A percentile compares a stretch with the other conserved stretches of the same genome.
Conservation (phyloP, 306 rosid species). For the Senna siamea region DNA sequence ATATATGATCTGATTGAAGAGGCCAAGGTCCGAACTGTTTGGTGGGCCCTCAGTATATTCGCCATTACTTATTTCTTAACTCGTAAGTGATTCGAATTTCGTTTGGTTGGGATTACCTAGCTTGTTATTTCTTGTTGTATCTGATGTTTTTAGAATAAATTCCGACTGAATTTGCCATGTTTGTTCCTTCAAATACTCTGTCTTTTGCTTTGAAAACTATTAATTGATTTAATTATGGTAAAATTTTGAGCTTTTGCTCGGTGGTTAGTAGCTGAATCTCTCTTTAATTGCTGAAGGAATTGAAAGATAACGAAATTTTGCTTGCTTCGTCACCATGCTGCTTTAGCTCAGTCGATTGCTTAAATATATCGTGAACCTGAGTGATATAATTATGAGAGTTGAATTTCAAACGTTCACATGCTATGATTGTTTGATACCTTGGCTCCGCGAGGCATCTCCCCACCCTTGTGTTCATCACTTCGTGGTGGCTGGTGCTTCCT, state of each 20-base stretch:
- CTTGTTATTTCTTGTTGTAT: neutral
- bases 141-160: conserved; percentile 18
- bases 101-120: neutral
- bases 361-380: neutral
- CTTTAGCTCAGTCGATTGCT: neutral
- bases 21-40: conserved; percentile 78
- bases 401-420: neutral
- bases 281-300: neutral
- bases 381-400: neutral
- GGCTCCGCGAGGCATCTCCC: neutral
- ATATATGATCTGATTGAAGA: conserved; percentile 89
- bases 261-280: conserved; percentile 3
- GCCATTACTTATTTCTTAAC: conserved; percentile 82
- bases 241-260: conserved; percentile 23
- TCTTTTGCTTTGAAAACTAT: conserved; percentile 14
- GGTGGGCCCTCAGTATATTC: conserved; percentile 94
- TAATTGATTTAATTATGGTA: neutral
- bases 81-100: conserved; percentile 62
- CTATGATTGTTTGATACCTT: neutral
- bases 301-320: neutral
- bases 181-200: neutral
- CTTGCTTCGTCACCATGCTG: conserved; percentile 11
- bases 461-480: neutral
- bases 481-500: neutral
- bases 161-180: conserved; percentile 9